Evolutionary conservation across 2,329 filamentous ascomycete genomes (phyloP).

Genomic region (Phoma sp.): DNA sequence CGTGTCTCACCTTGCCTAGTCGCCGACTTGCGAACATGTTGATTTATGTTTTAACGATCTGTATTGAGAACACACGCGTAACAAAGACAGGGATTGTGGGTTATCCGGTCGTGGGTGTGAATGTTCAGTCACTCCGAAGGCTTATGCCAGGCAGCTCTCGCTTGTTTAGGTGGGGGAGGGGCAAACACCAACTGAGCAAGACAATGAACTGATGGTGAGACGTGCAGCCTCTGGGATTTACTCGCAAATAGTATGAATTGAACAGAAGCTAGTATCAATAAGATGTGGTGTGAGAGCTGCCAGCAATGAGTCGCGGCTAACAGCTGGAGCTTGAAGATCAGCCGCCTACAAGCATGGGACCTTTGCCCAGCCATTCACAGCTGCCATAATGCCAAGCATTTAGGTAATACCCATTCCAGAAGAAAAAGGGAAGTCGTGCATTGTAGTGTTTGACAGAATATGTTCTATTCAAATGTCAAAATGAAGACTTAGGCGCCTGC

Average conservation of each 20-base stretch:
- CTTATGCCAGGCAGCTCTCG: conserved; percentile 1
- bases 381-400: neutral
- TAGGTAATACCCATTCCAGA: neutral
- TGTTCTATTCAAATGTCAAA: conserved; percentile 16
- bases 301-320: conserved; percentile 1
- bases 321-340: conserved; percentile 4
- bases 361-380: conserved; percentile 4
- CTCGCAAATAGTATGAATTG: neutral
- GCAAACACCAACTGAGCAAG: neutral
- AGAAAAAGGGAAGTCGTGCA: neutral
- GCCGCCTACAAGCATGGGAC: conserved; percentile 9
- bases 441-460: conserved; percentile 10
- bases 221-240: neutral
- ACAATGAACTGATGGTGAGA: neutral
- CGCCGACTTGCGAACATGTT: conserved; percentile 59
- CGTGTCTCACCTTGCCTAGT: conserved; percentile 52
- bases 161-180: conserved; percentile 15
- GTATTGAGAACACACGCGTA: neutral
- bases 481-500: conserved; percentile 19
- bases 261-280: neutral
- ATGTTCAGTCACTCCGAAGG: too few species aligned
- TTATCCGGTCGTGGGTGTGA: neutral
- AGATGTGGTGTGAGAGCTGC: neutral
- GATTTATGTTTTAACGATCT: neutral
- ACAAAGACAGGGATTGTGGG: neutral